A percentile compares a stretch with the other conserved stretches of the same genome.
phyloP scores from a whole-genome alignment of 495 filamentous ascomycete genomes.

The Penicillium cosmopolitanum region DNA sequence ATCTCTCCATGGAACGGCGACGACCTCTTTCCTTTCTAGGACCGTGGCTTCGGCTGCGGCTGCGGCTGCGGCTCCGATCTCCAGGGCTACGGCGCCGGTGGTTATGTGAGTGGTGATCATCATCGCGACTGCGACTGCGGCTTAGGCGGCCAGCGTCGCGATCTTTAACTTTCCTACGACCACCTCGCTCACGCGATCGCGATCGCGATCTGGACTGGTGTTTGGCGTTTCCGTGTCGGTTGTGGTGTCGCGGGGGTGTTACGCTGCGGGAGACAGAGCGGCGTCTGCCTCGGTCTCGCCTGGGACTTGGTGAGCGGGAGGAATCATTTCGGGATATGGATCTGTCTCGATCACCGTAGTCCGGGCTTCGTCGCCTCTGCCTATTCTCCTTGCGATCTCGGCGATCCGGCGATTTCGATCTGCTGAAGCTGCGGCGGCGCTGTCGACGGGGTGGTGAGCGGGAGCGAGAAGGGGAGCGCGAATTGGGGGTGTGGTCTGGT shows the following conservation, averaged over 20 bases:
- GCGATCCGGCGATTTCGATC: slow-evolving; percentile 44
- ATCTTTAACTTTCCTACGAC: slow-evolving; percentile 41
- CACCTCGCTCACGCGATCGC: slow-evolving; percentile 29
- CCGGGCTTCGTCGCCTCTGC: slow-evolving; percentile 43
- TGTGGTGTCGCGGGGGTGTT: slow-evolving; percentile 35
- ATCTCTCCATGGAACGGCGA: slow-evolving; percentile 57
- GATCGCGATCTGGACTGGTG: slow-evolving; percentile 21
- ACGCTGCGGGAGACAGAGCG: slow-evolving; percentile 51
- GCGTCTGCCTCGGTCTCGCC: slow-evolving; percentile 52
- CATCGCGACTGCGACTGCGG: slow-evolving; percentile 24
- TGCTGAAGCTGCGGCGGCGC: slow-evolving; percentile 36
- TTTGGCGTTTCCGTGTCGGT: slow-evolving; percentile 25
- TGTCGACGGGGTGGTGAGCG: slow-evolving; percentile 42
- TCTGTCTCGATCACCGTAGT: slow-evolving; percentile 57
- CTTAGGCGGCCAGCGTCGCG: slow-evolving; percentile 45
- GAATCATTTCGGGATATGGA: slow-evolving; percentile 52
- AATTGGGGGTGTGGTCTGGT: slow-evolving; percentile 38
- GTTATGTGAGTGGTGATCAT: not conserved
- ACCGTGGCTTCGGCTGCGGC: slow-evolving; percentile 30
- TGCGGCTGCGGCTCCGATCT: slow-evolving; percentile 30
- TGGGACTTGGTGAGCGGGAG: slow-evolving; percentile 66
- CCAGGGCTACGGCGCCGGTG: slow-evolving; percentile 27
- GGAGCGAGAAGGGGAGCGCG: slow-evolving; percentile 42
- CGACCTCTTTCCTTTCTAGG: slow-evolving; percentile 49
- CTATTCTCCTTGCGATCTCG: slow-evolving; percentile 39